phyloP scores from a whole-genome alignment of 108 stramenopile genomes.

The Mayamaea pseudoterrestris region DNA sequence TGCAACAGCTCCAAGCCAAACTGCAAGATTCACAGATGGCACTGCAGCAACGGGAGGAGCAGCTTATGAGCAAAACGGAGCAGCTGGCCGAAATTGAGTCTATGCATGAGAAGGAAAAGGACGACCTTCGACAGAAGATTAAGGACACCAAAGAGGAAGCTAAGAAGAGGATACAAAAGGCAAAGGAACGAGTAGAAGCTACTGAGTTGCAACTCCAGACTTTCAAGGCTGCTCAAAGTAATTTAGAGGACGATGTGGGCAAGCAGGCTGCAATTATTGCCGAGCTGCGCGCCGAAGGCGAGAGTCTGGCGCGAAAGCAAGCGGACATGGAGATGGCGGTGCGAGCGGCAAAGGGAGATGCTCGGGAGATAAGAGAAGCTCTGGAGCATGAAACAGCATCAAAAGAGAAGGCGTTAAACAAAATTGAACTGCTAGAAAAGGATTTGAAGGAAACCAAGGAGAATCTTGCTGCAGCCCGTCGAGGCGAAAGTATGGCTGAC shows the following conservation, averaged over 20 bases:
- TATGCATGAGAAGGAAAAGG: conserved; percentile 40
- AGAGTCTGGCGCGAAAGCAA: conserved; percentile 58
- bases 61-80: conserved; percentile 48
- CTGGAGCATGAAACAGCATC: conserved; percentile 32
- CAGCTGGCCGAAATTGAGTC: conserved; percentile 40
- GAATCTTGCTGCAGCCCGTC: conserved; percentile 34
- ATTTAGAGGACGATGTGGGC: conserved; percentile 8
- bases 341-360: conserved; percentile 45
- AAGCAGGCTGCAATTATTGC: conserved; percentile 44
- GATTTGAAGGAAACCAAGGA: conserved; percentile 54
- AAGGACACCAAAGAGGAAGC: conserved; percentile 73
- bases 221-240: background rate
- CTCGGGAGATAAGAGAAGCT: conserved; percentile 33
- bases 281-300: conserved; percentile 59
- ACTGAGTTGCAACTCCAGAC: conserved; percentile 24
- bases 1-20: background rate
- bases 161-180: conserved; percentile 43
- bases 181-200: conserved; percentile 67
- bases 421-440: conserved; percentile 29
- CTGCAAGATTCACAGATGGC: conserved; percentile 12
- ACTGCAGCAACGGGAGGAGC: conserved; percentile 40
- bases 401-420: conserved; percentile 21
- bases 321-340: conserved; percentile 67
- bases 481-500: conserved; percentile 51
- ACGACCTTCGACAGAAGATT: conserved; percentile 28